Evolutionary conservation across 164 flowering plant species (phyloP).

Genomic region (Liquidambar formosana): DNA sequence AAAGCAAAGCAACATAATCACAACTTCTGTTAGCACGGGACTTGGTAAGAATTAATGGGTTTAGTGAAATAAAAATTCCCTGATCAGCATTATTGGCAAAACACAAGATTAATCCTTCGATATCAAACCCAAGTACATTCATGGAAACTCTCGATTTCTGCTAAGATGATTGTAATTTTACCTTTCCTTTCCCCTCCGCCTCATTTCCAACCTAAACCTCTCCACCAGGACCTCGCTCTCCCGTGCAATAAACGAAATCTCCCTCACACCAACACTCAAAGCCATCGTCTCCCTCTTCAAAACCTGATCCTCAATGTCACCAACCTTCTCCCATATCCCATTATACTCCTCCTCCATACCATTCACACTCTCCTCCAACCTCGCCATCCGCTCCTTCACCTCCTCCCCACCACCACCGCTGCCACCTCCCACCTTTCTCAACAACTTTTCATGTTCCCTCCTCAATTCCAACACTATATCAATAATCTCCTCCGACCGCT

Average conservation of each 20-base stretch:
- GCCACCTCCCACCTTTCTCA: slow-evolving; percentile 21
- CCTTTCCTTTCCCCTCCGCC: slow-evolving; percentile 41
- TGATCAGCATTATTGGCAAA: neutral
- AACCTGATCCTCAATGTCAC: slow-evolving; percentile 68
- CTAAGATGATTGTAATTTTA: slow-evolving; percentile 13
- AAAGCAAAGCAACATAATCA: too few relatives aligned
- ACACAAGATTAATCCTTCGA: neutral
- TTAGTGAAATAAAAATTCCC: too few relatives aligned
- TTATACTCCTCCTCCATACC: slow-evolving; percentile 53
- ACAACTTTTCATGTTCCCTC: slow-evolving; percentile 38
- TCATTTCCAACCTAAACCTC: slow-evolving; percentile 44
- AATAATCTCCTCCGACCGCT: slow-evolving; percentile 34
- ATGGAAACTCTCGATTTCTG: neutral
- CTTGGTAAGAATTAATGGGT: too few relatives aligned
- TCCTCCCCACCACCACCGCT: slow-evolving; percentile 22
- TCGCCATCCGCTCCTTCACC: slow-evolving; percentile 35
- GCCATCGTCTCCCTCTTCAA: slow-evolving; percentile 60
- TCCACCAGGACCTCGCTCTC: slow-evolving; percentile 74
- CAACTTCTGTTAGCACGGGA: too few relatives aligned
- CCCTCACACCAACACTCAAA: slow-evolving; percentile 66
- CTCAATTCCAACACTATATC: slow-evolving; percentile 22
- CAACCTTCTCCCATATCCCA: slow-evolving; percentile 54
- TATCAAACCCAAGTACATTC: neutral
- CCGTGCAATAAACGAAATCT: slow-evolving; percentile 67
- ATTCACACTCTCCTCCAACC: slow-evolving; percentile 35